phyloP scores from a whole-genome alignment of 2,329 filamentous ascomycete species.

The Penicillium sp. region DNA sequence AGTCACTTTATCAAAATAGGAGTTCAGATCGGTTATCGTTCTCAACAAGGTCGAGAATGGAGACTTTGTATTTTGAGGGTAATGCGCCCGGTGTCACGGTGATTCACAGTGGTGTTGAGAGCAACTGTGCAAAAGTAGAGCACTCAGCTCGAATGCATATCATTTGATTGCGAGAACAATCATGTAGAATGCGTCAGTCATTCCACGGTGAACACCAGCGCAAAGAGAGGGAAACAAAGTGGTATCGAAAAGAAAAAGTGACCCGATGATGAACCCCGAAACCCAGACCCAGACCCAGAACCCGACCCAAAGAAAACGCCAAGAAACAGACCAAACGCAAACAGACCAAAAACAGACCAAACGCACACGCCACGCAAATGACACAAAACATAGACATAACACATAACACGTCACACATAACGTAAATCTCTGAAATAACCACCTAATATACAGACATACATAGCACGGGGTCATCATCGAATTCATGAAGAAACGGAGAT shows the following conservation, averaged over 20 bases:
- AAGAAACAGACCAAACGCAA: slow-evolving; percentile 12
- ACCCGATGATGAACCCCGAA: background rate
- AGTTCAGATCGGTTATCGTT: background rate
- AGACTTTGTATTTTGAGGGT: background rate
- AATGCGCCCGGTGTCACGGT: background rate
- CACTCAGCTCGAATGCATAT: background rate
- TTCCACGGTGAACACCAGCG: background rate
- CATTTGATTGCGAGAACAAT: background rate
- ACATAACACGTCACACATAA: slow-evolving; percentile 30
- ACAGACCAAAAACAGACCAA: slow-evolving; percentile 16
- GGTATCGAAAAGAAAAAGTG: background rate
- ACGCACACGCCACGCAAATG: slow-evolving; percentile 25
- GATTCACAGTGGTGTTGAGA: too few relatives aligned
- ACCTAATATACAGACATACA: slow-evolving; percentile 35
- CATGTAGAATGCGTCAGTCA: background rate
- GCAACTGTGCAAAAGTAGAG: too few relatives aligned
- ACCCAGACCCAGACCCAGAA: background rate
- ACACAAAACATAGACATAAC: slow-evolving; percentile 28
- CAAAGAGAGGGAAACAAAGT: background rate
- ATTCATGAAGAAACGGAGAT: slow-evolving; percentile 40
- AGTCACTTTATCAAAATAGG: too few relatives aligned
- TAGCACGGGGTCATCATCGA: slow-evolving; percentile 37
- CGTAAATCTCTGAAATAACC: slow-evolving; percentile 22
- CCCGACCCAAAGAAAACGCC: background rate
- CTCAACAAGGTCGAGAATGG: background rate